A percentile compares a stretch with the other conserved stretches of the same genome.
phyloP scores from a whole-genome alignment of 768 basidiomycete genomes.

The Auricularia sp. region DNA sequence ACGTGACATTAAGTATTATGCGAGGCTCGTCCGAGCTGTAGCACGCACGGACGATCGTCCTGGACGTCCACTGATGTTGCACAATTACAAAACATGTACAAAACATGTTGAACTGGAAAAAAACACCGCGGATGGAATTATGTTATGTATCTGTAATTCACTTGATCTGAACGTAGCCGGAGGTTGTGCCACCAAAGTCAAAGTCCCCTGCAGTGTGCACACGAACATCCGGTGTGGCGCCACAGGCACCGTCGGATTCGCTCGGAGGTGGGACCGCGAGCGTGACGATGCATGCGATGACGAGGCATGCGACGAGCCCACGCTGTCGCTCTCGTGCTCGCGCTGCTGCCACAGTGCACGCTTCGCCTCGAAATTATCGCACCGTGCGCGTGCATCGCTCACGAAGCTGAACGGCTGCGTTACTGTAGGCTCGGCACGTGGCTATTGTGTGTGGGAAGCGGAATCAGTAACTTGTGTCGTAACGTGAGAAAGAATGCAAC shows the following conservation, averaged over 20 bases:
- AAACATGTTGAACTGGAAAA: no score
- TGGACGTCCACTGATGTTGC: no score
- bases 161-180: no score
- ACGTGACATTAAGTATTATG: no score
- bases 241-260: slow-evolving; percentile 38
- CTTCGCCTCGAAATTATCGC: slow-evolving; percentile 26
- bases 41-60: no score
- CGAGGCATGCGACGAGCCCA: background rate
- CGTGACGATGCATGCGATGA: background rate
- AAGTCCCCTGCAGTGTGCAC: slow-evolving; percentile 46
- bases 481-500: background rate
- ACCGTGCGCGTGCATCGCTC: slow-evolving; percentile 38
- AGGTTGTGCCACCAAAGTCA: slow-evolving; percentile 31
- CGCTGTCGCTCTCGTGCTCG: background rate
- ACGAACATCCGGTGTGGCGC: slow-evolving; percentile 38
- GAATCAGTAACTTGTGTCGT: background rate
- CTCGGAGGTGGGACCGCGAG: slow-evolving; percentile 35
- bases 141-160: no score
- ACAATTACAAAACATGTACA: no score
- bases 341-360: slow-evolving; percentile 14
- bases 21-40: no score
- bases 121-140: no score
- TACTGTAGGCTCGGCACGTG: slow-evolving; percentile 25
- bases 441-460: background rate
- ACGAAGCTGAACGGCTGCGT: slow-evolving; percentile 46